These are phyloP conservation scores for Aspergillus sclerotialis DNA, from an alignment of 2,329 filamentous ascomycete genomes.

Conservation along the genomic window DNA sequence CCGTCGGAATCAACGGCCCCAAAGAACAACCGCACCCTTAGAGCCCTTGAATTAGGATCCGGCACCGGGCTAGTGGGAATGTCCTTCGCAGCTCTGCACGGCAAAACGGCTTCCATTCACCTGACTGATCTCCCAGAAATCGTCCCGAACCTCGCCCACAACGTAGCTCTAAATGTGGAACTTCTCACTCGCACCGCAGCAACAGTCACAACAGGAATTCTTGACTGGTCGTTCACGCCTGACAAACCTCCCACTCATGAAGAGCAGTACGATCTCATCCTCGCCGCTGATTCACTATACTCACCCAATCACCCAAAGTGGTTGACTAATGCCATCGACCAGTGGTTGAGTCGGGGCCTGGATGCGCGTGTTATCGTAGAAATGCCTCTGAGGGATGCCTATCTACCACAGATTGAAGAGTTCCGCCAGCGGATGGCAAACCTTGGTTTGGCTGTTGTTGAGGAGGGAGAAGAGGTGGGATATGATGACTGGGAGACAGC, in stretches of 20 bases:
- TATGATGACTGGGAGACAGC: conserved; percentile 43
- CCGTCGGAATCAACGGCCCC: conserved; percentile 15
- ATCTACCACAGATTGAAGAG: conserved; percentile 53
- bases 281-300: conserved; percentile 84
- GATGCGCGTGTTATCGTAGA: conserved; percentile 68
- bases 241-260: conserved; percentile 20
- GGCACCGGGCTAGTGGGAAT: conserved; percentile 89
- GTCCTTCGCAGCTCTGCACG: conserved; percentile 68
- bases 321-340: conserved; percentile 62
- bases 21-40: conserved; percentile 18
- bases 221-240: conserved; percentile 60
- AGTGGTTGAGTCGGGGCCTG: conserved; percentile 54
- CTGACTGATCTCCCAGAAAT: conserved; percentile 84
- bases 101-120: conserved; percentile 50
- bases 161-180: conserved; percentile 58
- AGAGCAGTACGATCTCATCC: conserved; percentile 55
- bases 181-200: conserved; percentile 52
- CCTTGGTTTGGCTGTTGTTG: conserved; percentile 48
- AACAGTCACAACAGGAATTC: conserved; percentile 52
- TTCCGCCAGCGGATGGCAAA: conserved; percentile 57
- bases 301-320: conserved; percentile 72
- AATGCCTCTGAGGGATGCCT: conserved; percentile 69
- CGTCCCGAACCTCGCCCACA: conserved; percentile 69
- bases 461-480: conserved; percentile 39
- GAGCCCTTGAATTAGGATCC: conserved; percentile 71